These are phyloP conservation scores for Prasinococcaceae sp. DNA, from an alignment of 139 green algal species.

Conservation along the genomic window DNA sequence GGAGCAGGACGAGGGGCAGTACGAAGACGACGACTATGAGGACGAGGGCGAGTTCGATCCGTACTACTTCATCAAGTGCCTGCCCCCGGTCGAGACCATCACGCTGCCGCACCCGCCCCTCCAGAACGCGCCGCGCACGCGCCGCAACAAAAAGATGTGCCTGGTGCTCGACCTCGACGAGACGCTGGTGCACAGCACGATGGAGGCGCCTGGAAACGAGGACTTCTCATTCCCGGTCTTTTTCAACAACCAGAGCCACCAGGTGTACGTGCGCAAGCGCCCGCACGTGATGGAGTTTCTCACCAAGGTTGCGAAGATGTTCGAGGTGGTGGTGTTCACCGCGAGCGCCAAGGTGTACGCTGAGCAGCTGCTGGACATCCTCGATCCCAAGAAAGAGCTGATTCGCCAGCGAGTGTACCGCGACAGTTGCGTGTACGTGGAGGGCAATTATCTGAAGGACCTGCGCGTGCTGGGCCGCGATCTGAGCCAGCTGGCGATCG, in stretches of 20 bases:
- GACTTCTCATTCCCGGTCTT: slow-evolving; percentile 63
- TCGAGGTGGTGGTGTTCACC: slow-evolving; percentile 75
- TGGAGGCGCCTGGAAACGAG: slow-evolving; percentile 14
- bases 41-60: slow-evolving; percentile 49
- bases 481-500: slow-evolving; percentile 66
- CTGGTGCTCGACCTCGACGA: slow-evolving; percentile 46
- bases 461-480: slow-evolving; percentile 71
- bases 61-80: slow-evolving; percentile 55
- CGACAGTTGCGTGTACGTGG: slow-evolving; percentile 79
- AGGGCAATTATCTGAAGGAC: slow-evolving; percentile 82
- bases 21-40: background rate
- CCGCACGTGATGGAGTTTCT: slow-evolving; percentile 57
- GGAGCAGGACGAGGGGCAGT: background rate
- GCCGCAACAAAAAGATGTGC: too few species aligned
- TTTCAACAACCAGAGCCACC: slow-evolving; percentile 32
- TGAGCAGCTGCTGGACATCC: slow-evolving; percentile 60
- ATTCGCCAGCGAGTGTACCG: slow-evolving; percentile 80
- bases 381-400: slow-evolving; percentile 48
- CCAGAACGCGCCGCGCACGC: slow-evolving; percentile 10
- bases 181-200: slow-evolving; percentile 32
- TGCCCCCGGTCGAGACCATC: slow-evolving; percentile 40
- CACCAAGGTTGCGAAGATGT: slow-evolving; percentile 42
- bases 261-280: slow-evolving; percentile 44
- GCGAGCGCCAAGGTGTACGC: slow-evolving; percentile 55
- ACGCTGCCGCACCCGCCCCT: slow-evolving; percentile 14